Base-by-base conservation (phyloP, 1,139 yeast species). In the Zygoascus meyerae region DNA sequence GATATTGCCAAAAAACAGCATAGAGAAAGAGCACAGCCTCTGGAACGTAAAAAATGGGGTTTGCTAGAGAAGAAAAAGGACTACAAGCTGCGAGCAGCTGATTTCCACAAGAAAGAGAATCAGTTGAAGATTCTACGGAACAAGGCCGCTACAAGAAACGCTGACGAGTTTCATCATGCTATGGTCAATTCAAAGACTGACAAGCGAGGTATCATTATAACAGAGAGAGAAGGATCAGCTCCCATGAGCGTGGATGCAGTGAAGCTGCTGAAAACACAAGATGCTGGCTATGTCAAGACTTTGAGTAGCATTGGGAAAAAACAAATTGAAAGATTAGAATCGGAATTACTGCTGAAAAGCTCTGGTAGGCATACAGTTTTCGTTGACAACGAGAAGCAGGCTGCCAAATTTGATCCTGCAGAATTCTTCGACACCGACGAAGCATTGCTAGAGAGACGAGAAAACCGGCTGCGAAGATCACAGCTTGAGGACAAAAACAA, bases 161-260 rank as follows among this genome's bases (percentile, higher is more conserved):
- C 95, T n/a, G 97, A 92, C 74, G 98, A 92, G 66, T 92, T 85
- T 69, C 87, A 89, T 67, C 95, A 87, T 77, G 92, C 87, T 16
- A 92, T 92, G 97, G 78, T 83, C 38, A 72, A 74, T 21, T 72
- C 74, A 52, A 74, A 73, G 57, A 80, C 95, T 3, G 95, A 86
- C 55, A 71, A 73, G 3, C 64, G 69, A 8, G 97, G 97, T 1
- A 72, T 85, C 11, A 62, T 83, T 44, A 66, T 85, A 9, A 68
- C 81, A 2, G 86, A 85, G 40, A 71, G 95, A 55, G 35, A 36
- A 35, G 89, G 79, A 29, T 77, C 74, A 39, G 85, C 81, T 54
- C 56, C 52, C 6, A 68, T 92, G 50, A 69, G 81, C 11, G 77
- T 75, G 44, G 95, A 82, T 50, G 95, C 90, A 58, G 86, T 83